Percentiles rank a stretch among this genome's conserved stretches.
Evolutionary conservation across 306 rosid genomes (phyloP).

Genomic region (Prunus mume): DNA sequence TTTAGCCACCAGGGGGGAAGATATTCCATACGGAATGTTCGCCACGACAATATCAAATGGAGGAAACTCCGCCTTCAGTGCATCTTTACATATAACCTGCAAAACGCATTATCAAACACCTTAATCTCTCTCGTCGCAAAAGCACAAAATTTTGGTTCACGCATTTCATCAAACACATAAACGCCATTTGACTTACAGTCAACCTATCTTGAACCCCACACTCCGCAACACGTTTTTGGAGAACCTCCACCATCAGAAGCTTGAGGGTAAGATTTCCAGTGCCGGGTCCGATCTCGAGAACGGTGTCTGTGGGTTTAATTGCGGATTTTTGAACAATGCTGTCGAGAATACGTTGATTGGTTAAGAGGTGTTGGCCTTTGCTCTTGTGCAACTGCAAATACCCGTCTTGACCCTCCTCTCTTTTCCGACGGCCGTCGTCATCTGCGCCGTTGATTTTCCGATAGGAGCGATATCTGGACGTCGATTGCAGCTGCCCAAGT

Average conservation of each 20-base stretch:
- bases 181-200: constrained; percentile 35
- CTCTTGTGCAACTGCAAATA: constrained; percentile 53
- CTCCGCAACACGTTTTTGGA: constrained; percentile 52
- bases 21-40: constrained; percentile 81
- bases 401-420: constrained; percentile 16
- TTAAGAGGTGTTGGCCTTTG: constrained; percentile 84
- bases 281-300: constrained; percentile 97
- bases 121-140: not conserved
- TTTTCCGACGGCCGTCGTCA: constrained; percentile 11
- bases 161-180: constrained; percentile 49
- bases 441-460: constrained; percentile 5
- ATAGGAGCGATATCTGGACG: constrained; percentile 26
- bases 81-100: constrained; percentile 70
- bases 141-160: not conserved
- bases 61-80: constrained; percentile 66
- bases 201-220: constrained; percentile 27
- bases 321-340: constrained; percentile 61
- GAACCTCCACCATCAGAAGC: constrained; percentile 77
- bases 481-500: constrained; percentile 28
- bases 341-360: constrained; percentile 67
- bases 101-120: constrained; percentile 26
- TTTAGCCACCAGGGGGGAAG: constrained; percentile 71
- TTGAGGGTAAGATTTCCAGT: constrained; percentile 89
- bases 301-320: constrained; percentile 66
- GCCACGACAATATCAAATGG: constrained; percentile 78